Evolutionary conservation across 345 rosid species (phyloP), one percentile per base, ranked within the genome.

Genomic region (Brassica nigra): DNA sequence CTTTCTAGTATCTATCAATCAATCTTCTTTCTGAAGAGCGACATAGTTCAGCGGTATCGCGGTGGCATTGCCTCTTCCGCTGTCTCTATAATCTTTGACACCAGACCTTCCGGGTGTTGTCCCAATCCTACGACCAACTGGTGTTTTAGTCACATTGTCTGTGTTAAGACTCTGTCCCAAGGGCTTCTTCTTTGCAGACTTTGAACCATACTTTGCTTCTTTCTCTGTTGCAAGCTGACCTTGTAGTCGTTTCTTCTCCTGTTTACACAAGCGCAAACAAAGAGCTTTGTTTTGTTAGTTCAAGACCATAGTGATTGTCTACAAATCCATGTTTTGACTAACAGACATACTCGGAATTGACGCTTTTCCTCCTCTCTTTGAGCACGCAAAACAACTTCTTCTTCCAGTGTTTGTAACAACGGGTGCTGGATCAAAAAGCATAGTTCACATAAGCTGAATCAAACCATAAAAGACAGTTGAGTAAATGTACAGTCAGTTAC

Each of bases 321-420:
- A 62, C 70, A 74, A 74, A 52, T 68, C 47, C 14, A 5, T 79
- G 44, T 59, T 73, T 30, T 20, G 8, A 29, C 18, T 2, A 55
- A 49, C 11, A 67, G 58, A 62, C 88, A 36, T 88, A 92, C 97
- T 83, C 95, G 91, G 67, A 72, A 75, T 68, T 86, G 84, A 68
- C 91, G 95, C 78, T 90, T 95, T 84, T 90, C 95, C 81, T 89
- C 97, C 64, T 95, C 99, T 82, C 90, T 87, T 72, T 84, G 88
- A 72, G 78, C 88, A 55, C 90, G 87, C 74, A 63, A 31, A 62
- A 70, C 15, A 12, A 77, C 72, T 70, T 90, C 87, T 81, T 89
- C 92, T 79, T 91, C 95, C 78, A 95, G 70, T 29, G 71, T 68
- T 68, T 68, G 72, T 69, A 90, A 76, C 65, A 95, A 85, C 3